Percentiles rank a stretch among this genome's conserved stretches.
Conservation (phyloP, 257 asterid genomes). For the Capsicum baccatum region DNA sequence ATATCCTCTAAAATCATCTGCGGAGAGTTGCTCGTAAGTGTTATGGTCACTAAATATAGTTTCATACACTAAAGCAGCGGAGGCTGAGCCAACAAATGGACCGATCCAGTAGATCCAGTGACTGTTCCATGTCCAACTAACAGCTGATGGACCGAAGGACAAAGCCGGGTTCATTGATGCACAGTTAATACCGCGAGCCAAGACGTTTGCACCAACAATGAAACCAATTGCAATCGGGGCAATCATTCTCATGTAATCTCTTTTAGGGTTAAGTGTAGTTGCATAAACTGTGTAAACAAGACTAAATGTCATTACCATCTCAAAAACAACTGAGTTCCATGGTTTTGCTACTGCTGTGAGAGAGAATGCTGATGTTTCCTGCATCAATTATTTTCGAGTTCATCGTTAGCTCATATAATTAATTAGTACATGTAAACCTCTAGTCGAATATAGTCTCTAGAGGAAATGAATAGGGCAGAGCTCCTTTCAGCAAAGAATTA, state of each 20-base stretch:
- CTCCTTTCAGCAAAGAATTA: no score
- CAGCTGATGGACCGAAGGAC: conserved; percentile 79
- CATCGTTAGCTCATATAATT: neutral
- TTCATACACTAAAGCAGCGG: conserved; percentile 68
- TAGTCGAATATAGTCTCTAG: no score
- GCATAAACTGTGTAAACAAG: conserved; percentile 35
- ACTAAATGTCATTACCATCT: neutral
- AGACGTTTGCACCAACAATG: conserved; percentile 84
- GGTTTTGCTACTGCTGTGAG: conserved; percentile 58
- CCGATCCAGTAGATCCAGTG: conserved; percentile 93
- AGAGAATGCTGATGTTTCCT: conserved; percentile 73
- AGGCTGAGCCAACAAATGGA: conserved; percentile 64
- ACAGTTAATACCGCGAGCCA: conserved; percentile 78
- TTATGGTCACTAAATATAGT: conserved; percentile 52
- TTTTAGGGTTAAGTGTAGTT: conserved; percentile 78
- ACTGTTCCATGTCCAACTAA: conserved; percentile 75
- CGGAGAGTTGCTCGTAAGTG: conserved; percentile 60
- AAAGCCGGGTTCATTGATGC: conserved; percentile 91
- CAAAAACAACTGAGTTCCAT: conserved; percentile 46
- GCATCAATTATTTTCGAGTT: conserved; percentile 13
- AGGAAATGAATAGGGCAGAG: no score
- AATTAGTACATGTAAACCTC: no score
- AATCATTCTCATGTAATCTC: conserved; percentile 68
- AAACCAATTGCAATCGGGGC: conserved; percentile 83
- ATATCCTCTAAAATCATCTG: conserved; percentile 48